Conservation (phyloP, 805 yeast species). For the Monosporozyma siamensis region DNA sequence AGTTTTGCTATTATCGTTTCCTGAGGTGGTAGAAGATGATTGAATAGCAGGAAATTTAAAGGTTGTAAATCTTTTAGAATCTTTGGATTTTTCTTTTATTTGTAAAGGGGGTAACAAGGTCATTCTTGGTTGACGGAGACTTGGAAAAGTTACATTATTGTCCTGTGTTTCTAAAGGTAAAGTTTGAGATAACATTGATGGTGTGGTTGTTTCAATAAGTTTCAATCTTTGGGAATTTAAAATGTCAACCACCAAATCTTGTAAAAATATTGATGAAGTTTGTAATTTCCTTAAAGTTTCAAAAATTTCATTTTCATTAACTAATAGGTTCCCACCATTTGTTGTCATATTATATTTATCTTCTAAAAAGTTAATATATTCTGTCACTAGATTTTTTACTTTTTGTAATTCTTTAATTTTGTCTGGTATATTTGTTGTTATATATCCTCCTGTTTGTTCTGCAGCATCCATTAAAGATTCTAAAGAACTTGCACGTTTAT, state of each 20-base stretch:
- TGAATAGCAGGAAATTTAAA: neutral
- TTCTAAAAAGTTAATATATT: neutral
- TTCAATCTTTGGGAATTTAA: neutral
- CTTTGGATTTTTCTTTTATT: neutral
- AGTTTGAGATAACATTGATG: neutral
- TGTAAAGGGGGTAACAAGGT: slow-evolving; percentile 1
- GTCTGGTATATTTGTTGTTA: neutral
- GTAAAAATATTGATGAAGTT: neutral
- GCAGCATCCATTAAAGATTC: slow-evolving; percentile 22
- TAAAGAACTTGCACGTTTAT: slow-evolving; percentile 11
- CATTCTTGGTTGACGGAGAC: neutral
- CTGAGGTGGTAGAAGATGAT: neutral
- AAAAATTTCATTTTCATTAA: neutral
- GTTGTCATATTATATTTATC: neutral
- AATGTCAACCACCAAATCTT: neutral
- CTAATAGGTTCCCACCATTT: neutral
- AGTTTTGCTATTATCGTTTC: neutral
- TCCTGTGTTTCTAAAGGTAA: neutral
- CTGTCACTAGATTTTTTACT: neutral
- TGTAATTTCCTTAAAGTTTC: neutral
- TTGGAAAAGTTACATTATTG: too few species aligned
- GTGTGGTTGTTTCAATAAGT: neutral
- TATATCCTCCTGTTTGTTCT: slow-evolving; percentile 7
- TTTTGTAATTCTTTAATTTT: neutral
- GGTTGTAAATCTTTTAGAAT: neutral